Conservation (phyloP, 176 grass and related monocot genomes). For the Zea luxurians region DNA sequence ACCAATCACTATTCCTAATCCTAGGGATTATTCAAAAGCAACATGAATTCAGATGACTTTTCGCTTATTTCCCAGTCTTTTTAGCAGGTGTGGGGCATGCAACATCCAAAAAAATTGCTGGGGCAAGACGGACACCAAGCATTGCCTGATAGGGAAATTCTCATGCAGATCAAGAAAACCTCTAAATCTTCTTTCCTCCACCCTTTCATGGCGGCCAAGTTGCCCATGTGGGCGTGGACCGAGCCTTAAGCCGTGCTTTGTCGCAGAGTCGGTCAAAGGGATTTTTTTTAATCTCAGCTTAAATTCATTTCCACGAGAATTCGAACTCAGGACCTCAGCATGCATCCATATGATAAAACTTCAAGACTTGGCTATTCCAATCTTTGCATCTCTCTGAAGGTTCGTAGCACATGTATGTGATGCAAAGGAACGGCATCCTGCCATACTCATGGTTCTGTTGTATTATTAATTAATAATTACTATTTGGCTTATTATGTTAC, state of each 20-base stretch:
- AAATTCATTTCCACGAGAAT: no score
- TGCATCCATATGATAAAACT: no score
- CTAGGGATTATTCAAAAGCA: background rate
- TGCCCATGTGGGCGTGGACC: no score
- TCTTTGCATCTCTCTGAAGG: background rate
- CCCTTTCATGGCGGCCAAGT: no score
- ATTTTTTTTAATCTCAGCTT: no score
- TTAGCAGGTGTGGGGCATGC: background rate
- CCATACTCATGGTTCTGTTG: background rate
- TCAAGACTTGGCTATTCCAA: background rate
- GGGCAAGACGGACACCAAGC: no score
- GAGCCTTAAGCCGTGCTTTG: no score
- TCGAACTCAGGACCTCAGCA: no score
- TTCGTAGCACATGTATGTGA: background rate
- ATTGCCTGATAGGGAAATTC: no score
- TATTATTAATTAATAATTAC: background rate
- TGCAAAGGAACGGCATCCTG: background rate
- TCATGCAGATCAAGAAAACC: no score
- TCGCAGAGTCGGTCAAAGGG: no score
- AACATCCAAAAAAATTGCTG: background rate
- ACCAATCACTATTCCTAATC: slow-evolving; percentile 17
- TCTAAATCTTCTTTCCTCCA: no score
- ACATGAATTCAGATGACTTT: background rate
- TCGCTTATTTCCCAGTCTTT: slow-evolving; percentile 7
- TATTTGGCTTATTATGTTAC: background rate